Evolutionary conservation across 441 rosid genomes (phyloP).

Genomic region (Aleurites moluccanus): DNA sequence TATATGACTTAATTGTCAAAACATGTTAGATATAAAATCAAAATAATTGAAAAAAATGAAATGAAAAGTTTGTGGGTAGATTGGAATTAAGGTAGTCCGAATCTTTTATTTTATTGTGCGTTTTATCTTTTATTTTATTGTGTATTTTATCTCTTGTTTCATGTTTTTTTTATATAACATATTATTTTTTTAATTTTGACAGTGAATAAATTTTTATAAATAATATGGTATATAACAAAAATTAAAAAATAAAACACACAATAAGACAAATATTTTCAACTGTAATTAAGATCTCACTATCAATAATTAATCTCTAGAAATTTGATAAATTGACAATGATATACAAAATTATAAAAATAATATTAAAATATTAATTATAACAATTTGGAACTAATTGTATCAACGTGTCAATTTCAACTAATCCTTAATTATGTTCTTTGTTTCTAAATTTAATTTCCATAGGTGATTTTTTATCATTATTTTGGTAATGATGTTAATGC

Average conservation of each 20-base stretch:
- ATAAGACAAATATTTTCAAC: too few species aligned
- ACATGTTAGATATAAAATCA: slow-evolving; percentile 11
- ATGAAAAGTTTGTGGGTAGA: background rate
- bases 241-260: too few species aligned
- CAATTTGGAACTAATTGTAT: background rate
- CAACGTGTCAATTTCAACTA: background rate
- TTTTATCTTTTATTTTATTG: too few species aligned
- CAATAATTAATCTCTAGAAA: slow-evolving; percentile 26
- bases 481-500: background rate
- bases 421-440: background rate
- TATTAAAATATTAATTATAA: background rate
- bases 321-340: slow-evolving; percentile 26
- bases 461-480: background rate
- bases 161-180: too few species aligned
- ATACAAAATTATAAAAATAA: background rate
- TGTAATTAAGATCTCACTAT: background rate
- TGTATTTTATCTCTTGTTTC: too few species aligned
- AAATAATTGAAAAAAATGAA: slow-evolving; percentile 11
- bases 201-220: too few species aligned
- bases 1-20: slow-evolving; percentile 29
- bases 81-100: too few species aligned
- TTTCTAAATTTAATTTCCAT: background rate
- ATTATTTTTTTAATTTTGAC: too few species aligned
- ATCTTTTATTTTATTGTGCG: too few species aligned
- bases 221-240: too few species aligned